Evolutionary conservation across 2,329 filamentous ascomycete genomes (phyloP).

Genomic region (Colletotrichum salicis): DNA sequence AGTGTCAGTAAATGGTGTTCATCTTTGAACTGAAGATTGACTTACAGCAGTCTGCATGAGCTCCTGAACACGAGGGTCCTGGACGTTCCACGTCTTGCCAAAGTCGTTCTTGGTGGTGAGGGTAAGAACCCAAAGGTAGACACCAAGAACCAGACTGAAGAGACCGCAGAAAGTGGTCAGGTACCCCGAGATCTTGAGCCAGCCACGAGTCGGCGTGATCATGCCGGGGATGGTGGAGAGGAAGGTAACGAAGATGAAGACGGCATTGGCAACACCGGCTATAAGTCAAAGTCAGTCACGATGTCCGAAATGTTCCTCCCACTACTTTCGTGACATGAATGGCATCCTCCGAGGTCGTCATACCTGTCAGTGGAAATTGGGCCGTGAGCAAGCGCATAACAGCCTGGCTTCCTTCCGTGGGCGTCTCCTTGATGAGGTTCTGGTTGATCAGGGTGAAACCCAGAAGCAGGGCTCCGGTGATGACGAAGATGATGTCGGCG

Average conservation of each 20-base stretch:
- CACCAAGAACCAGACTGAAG: conserved; percentile 73
- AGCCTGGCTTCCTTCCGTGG: conserved; percentile 58
- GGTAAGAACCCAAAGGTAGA: conserved; percentile 79
- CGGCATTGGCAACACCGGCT: conserved; percentile 78
- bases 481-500: conserved; percentile 62
- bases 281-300: conserved; percentile 30
- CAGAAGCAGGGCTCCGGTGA: conserved; percentile 64
- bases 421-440: conserved; percentile 54
- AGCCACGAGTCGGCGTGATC: conserved; percentile 72
- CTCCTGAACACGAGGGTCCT: conserved; percentile 68
- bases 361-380: conserved; percentile 62
- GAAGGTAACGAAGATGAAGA: conserved; percentile 78
- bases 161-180: conserved; percentile 69
- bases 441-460: conserved; percentile 65
- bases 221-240: conserved; percentile 77
- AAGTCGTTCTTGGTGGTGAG: conserved; percentile 74
- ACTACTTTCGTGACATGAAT: background rate
- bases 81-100: conserved; percentile 67
- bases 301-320: background rate
- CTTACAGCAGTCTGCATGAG: conserved; percentile 77
- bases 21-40: conserved; percentile 13
- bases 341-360: background rate
- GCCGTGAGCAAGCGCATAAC: conserved; percentile 64
- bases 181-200: conserved; percentile 77
- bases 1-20: conserved; percentile 37